These are phyloP conservation scores for Aspergillus funiculosus DNA, from an alignment of 495 filamentous ascomycete species.

Conservation along the genomic window DNA sequence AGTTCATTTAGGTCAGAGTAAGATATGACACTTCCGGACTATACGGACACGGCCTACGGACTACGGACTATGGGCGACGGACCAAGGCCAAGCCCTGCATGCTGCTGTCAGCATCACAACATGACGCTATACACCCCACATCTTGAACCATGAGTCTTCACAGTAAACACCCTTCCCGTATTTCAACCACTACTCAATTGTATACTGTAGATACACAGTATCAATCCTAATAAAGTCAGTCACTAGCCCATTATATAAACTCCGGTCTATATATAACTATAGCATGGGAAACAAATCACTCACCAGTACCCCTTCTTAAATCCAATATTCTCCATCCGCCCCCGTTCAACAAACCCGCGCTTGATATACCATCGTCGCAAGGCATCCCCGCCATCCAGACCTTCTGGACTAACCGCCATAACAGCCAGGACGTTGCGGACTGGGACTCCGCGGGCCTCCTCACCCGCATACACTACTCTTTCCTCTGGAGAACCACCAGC, in stretches of 20 bases:
- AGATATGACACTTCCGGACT: too few relatives aligned
- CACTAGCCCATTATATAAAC: background rate
- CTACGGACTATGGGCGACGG: too few relatives aligned
- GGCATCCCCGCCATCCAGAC: slow-evolving; percentile 17
- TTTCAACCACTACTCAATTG: background rate
- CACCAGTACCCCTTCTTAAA: slow-evolving; percentile 4
- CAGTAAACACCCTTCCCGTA: background rate
- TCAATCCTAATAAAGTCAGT: background rate
- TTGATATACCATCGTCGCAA: slow-evolving; percentile 22
- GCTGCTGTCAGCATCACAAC: too few relatives aligned
- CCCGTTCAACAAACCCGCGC: slow-evolving; percentile 24
- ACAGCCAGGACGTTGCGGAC: slow-evolving; percentile 27
- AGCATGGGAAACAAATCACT: background rate
- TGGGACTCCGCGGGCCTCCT: background rate
- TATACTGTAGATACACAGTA: slow-evolving; percentile 3
- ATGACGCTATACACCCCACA: too few relatives aligned
- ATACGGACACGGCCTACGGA: too few relatives aligned
- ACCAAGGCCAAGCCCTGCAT: too few relatives aligned
- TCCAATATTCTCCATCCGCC: slow-evolving; percentile 24
- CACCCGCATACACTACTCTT: background rate
- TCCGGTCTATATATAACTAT: background rate
- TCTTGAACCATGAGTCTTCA: background rate
- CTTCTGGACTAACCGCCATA: slow-evolving; percentile 27
- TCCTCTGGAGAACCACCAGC: slow-evolving; percentile 4
- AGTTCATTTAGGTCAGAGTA: too few relatives aligned